Base-by-base conservation (phyloP, 2,329 filamentous ascomycete species). In the Claviceps fusiformis region DNA sequence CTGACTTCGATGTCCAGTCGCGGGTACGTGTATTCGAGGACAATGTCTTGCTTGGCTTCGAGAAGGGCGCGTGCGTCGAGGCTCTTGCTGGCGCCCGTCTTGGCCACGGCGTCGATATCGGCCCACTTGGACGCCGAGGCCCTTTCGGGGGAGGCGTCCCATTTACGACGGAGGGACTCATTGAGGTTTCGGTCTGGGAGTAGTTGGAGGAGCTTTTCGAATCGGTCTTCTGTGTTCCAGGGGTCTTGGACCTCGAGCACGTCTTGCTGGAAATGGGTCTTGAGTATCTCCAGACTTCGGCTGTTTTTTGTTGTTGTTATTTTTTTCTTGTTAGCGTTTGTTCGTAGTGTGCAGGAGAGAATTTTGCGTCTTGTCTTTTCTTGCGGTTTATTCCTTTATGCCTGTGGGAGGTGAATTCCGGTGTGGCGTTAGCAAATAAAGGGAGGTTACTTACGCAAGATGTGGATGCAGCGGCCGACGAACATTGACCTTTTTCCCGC, bases 1-100 rank as follows among this genome's bases (percentile, higher is more conserved):
- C 87, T 93, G 67, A 98, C 93, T 70, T 95, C 90, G 58, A 93
- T 91, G 75, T 98, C 93, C 54, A 98, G 86, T 44, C 93, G 86
- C 3, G 93, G 93, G 70, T 98, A 98, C 7, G 93, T 96, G 72
- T 98, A 97, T 71, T 98, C 93, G 35, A 98, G 81, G 3, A 97
- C 85, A 58, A 98, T 87, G 66, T 97, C 93, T 68, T 96, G 90
- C 72, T 96, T 97, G 27, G 90, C 89, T 64, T 96, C 89, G 9
- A 86, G 79, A 13, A 98, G 78, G 2, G 85, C 82, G 59, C 79
- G 82, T 0, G 83, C 70, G 61, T 93, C 85, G n/a, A 95, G 78
- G 10, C 78, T 77, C 64, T 83, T 86, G 65, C 83, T 82, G 33
- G 81, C 81, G 39, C 87, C 86, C 0, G 83, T 81, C 69, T 89